Evolutionary conservation across 2,329 filamentous ascomycete species (phyloP).

Genomic region (Botryotinia globosa): DNA sequence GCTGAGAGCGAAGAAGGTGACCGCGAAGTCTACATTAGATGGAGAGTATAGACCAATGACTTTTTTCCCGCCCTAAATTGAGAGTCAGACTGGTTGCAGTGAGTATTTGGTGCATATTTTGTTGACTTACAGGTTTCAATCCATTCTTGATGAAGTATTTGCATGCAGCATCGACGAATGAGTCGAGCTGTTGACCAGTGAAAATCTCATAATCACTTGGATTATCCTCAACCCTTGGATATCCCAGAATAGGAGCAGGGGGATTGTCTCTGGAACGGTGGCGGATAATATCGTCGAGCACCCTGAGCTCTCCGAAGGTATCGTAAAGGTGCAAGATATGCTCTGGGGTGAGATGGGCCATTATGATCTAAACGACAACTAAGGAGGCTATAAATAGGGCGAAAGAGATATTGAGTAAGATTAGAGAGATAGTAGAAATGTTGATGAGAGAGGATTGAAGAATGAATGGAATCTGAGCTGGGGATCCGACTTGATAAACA

Average conservation of each 20-base stretch:
- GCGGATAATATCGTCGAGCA: slow-evolving; percentile 28
- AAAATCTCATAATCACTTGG: slow-evolving; percentile 29
- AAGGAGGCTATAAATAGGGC: slow-evolving; percentile 4
- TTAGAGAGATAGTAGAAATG: neutral
- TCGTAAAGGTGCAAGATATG: slow-evolving; percentile 22
- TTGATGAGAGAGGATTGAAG: slow-evolving; percentile 12
- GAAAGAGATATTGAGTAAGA: slow-evolving; percentile 1
- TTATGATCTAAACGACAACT: slow-evolving; percentile 13
- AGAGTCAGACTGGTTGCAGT: neutral
- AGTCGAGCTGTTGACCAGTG: slow-evolving; percentile 27
- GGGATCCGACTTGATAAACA: slow-evolving; percentile 16
- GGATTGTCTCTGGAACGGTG: slow-evolving; percentile 25
- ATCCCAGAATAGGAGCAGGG: slow-evolving; percentile 27
- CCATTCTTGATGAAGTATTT: slow-evolving; percentile 21
- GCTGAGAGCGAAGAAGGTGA: slow-evolving; percentile 51
- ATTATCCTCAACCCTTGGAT: slow-evolving; percentile 25
- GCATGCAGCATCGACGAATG: slow-evolving; percentile 28
- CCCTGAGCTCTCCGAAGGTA: slow-evolving; percentile 22
- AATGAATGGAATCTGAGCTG: neutral
- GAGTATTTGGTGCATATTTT: neutral
- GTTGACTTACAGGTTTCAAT: slow-evolving; percentile 21
- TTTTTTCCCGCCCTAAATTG: slow-evolving; percentile 13
- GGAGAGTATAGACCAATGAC: slow-evolving; percentile 33
- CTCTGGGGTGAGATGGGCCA: slow-evolving; percentile 23
- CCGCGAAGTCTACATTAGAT: slow-evolving; percentile 46